A percentile compares a stretch with the other conserved stretches of the same genome.
Conservation (phyloP, 2,329 filamentous ascomycete genomes). For the Calonectria crousiana region DNA sequence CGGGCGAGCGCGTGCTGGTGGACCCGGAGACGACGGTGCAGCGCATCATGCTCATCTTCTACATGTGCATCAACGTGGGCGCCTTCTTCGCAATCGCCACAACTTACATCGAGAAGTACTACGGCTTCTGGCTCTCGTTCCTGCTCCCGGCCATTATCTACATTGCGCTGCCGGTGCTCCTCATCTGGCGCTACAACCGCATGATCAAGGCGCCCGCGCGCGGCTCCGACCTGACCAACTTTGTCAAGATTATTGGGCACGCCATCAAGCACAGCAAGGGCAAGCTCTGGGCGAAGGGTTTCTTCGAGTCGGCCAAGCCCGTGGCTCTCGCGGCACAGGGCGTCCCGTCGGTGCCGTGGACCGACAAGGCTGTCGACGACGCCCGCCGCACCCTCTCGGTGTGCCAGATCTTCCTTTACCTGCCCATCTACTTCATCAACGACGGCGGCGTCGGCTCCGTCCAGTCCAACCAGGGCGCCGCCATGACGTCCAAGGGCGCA, state of each 20-base stretch:
- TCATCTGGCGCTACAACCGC: slow-evolving; percentile 67
- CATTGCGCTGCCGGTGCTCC: slow-evolving; percentile 68
- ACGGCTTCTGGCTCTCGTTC: slow-evolving; percentile 63
- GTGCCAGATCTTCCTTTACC: slow-evolving; percentile 56
- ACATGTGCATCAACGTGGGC: slow-evolving; percentile 67
- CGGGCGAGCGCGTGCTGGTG: slow-evolving; percentile 75
- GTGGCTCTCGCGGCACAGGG: slow-evolving; percentile 57
- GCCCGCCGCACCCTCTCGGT: slow-evolving; percentile 64
- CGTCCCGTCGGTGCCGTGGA: slow-evolving; percentile 68
- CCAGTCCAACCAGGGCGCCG: slow-evolving; percentile 52
- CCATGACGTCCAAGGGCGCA: slow-evolving; percentile 59
- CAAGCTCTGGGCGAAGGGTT: slow-evolving; percentile 63
- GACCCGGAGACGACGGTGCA: slow-evolving; percentile 75
- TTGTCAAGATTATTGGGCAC: slow-evolving; percentile 49
- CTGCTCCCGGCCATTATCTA: slow-evolving; percentile 61
- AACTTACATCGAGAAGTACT: slow-evolving; percentile 64
- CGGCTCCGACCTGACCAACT: slow-evolving; percentile 74
- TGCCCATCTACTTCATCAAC: slow-evolving; percentile 55
- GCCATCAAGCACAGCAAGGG: slow-evolving; percentile 45
- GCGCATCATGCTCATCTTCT: slow-evolving; percentile 76
- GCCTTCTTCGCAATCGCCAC: slow-evolving; percentile 65
- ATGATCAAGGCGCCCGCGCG: slow-evolving; percentile 70
- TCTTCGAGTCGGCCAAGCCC: slow-evolving; percentile 68
- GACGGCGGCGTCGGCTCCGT: slow-evolving; percentile 50
- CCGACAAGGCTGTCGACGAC: slow-evolving; percentile 76